Evolutionary conservation across 1,139 yeast genomes (phyloP), one percentile per base, ranked within the genome.

Genomic region (Scheffersomyces stambukii): DNA sequence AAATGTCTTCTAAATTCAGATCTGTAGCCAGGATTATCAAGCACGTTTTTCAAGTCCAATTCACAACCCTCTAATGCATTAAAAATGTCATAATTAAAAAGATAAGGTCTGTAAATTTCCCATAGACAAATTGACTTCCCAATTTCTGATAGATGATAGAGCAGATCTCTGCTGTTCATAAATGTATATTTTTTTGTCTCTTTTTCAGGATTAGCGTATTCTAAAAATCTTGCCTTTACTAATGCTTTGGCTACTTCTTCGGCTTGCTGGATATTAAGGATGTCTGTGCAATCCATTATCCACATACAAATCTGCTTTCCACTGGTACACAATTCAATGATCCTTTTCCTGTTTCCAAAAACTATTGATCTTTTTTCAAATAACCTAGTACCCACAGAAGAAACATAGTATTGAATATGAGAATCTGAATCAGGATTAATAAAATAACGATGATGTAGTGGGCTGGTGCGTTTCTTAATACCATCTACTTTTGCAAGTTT

Each of bases 381-480:
- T 3, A 84, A 46, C 15, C 95, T 57, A 2, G 85, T 69, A 1
- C 96, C 96, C 3, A 57, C 57, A n/a, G 62, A 45, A 0, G 91
- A 75, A 2, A 72, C 76, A 46, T 80, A 88, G 49, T 88, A 88
- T 49, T 89, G 96, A 8, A 75, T 53, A 46, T 80, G 82, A 0
- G 95, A 66, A 39, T 83, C 93, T 0, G 95, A 83, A 48, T 83
- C 93, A 0, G 97, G 97, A 43, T 89, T 88, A 8, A 91, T 79
- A 54, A 85, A 86, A 47, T 74, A 85, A 27, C 76, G 68, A 47
- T 84, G 95, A 30, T 77, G 74, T 40, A 81, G 79, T 0, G 95
- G 95, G 5, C 91, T 81, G 20, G 4, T 5, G n/a, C n/a, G n/a
- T n/a, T n/a, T n/a, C n/a, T n/a, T n/a, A n/a, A n/a, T n/a, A n/a